Evolutionary conservation across 2,329 filamentous ascomycete species (phyloP).

Genomic region (Geoglossum cookeanum): DNA sequence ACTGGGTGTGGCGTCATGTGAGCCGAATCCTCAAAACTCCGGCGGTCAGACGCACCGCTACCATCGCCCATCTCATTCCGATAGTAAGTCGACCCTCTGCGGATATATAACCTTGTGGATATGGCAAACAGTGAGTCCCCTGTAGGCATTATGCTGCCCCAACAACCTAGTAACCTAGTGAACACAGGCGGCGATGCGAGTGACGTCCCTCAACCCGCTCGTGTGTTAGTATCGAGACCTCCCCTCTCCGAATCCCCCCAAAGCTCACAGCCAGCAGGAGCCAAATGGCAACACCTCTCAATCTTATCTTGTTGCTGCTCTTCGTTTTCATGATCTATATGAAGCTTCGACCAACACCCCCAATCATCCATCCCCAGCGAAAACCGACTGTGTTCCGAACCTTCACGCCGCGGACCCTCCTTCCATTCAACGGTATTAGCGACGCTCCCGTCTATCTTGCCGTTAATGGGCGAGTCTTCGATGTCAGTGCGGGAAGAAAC

Average conservation of each 20-base stretch:
- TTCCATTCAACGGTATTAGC: slow-evolving; percentile 61
- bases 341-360: slow-evolving; percentile 31
- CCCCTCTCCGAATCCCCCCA: background rate
- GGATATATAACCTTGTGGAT: too few relatives aligned
- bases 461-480: slow-evolving; percentile 82
- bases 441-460: slow-evolving; percentile 61
- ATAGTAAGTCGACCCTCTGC: too few relatives aligned
- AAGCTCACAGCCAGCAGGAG: slow-evolving; percentile 1
- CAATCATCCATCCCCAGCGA: slow-evolving; percentile 30
- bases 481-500: slow-evolving; percentile 69
- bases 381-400: slow-evolving; percentile 44
- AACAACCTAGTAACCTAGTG: background rate
- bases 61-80: too few relatives aligned
- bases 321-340: slow-evolving; percentile 40
- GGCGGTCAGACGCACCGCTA: too few relatives aligned
- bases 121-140: background rate
- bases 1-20: too few relatives aligned
- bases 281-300: slow-evolving; percentile 39
- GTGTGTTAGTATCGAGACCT: background rate
- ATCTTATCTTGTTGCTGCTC: slow-evolving; percentile 37
- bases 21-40: too few relatives aligned
- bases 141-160: background rate
- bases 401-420: slow-evolving; percentile 63
- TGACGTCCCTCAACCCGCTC: background rate
- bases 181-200: background rate